Evolutionary conservation across 2,329 filamentous ascomycete species (phyloP).

Genomic region (Blumeria graminis): DNA sequence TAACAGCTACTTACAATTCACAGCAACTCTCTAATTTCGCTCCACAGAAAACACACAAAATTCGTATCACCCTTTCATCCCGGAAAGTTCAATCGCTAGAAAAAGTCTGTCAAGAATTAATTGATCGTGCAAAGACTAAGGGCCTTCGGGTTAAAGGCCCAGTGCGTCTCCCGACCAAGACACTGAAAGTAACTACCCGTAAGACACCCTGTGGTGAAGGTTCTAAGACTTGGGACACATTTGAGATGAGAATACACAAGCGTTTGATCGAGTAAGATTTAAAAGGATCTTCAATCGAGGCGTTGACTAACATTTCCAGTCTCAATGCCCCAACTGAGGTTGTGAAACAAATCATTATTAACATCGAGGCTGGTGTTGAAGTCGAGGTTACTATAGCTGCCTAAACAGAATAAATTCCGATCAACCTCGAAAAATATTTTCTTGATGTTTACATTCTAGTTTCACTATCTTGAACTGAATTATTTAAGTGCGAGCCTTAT

Average conservation of each 20-base stretch:
- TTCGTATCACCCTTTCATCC: slow-evolving; percentile 90
- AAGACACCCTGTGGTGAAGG: slow-evolving; percentile 99
- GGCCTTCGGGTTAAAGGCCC: slow-evolving; percentile 95
- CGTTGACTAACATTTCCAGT: slow-evolving; percentile 19
- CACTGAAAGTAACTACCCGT: slow-evolving; percentile 52
- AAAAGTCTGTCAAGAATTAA: slow-evolving; percentile 95
- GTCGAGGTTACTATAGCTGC: slow-evolving; percentile 83
- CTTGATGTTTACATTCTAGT: too few species aligned
- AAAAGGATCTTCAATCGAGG: neutral
- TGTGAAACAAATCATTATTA: slow-evolving; percentile 91
- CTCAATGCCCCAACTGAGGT: slow-evolving; percentile 94
- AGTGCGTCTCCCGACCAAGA: slow-evolving; percentile 94
- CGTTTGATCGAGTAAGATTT: slow-evolving; percentile 66
- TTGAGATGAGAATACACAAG: slow-evolving; percentile 99
- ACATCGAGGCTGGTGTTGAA: slow-evolving; percentile 84
- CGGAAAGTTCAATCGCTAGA: slow-evolving; percentile 90
- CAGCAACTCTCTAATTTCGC: neutral
- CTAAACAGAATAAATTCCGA: slow-evolving; percentile 18
- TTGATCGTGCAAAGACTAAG: slow-evolving; percentile 97
- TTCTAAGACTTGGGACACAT: slow-evolving; percentile 98
- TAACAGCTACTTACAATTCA: neutral
- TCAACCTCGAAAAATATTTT: too few species aligned
- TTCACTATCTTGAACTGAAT: too few species aligned
- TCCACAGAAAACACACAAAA: slow-evolving; percentile 75
- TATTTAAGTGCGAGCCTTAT: too few species aligned